A percentile compares a stretch with the other conserved stretches of the same genome.
These are phyloP conservation scores for Trypanosoma avium DNA, from an alignment of 208 protist genomes.

Conservation along the genomic window DNA sequence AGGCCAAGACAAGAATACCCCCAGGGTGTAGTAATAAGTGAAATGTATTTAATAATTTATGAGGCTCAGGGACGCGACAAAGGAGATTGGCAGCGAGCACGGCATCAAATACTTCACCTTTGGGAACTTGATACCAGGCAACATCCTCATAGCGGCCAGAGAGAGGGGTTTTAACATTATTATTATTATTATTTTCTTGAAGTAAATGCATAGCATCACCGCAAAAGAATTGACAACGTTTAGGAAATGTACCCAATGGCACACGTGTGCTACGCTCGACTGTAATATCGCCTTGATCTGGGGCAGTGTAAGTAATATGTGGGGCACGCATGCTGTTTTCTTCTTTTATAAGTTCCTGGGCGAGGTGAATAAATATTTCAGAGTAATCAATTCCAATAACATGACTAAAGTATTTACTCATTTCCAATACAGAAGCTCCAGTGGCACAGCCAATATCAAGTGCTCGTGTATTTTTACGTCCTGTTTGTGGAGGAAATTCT, in stretches of 20 bases:
- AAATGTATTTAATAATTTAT: constrained; percentile 54
- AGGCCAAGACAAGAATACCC: constrained; percentile 74
- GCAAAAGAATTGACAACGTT: constrained; percentile 53
- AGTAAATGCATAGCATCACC: constrained; percentile 72
- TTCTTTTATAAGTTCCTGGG: constrained; percentile 37
- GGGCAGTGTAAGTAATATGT: constrained; percentile 49
- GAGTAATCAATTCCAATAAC: constrained; percentile 83
- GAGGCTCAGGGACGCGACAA: constrained; percentile 75
- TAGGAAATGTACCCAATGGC: constrained; percentile 29
- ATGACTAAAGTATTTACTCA: constrained; percentile 77
- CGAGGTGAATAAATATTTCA: constrained; percentile 67
- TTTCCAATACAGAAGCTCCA: constrained; percentile 74
- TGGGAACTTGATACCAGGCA: constrained; percentile 47
- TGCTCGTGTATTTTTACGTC: constrained; percentile 27
- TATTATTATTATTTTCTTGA: constrained; percentile 20
- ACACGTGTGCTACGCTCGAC: constrained; percentile 35
- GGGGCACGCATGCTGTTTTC: neutral
- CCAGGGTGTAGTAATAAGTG: constrained; percentile 40
- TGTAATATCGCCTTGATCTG: constrained; percentile 62
- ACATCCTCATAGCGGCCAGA: constrained; percentile 42
- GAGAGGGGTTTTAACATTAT: constrained; percentile 12
- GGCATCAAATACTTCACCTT: constrained; percentile 69
- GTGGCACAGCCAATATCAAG: constrained; percentile 86
- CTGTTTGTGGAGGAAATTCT: constrained; percentile 23
- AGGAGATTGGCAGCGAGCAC: constrained; percentile 83